Evolutionary conservation across 2,329 filamentous ascomycete genomes (phyloP).

Genomic region (Venturia effusa): DNA sequence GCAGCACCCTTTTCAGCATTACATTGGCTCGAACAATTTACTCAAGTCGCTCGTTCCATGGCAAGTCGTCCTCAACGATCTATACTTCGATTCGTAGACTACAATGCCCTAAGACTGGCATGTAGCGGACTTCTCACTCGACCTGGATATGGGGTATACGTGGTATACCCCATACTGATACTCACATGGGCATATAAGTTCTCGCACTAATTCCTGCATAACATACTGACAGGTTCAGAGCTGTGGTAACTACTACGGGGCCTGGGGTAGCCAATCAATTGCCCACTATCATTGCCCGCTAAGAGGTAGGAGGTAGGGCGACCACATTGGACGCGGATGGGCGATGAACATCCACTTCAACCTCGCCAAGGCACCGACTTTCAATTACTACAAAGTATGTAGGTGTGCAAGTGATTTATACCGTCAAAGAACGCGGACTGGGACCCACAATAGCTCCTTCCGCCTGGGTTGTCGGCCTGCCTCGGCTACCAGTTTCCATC

Average conservation of each 20-base stretch:
- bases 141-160: too few relatives aligned
- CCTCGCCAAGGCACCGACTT: slow-evolving; percentile 1
- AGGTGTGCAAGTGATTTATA: too few relatives aligned
- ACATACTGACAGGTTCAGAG: neutral
- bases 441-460: neutral
- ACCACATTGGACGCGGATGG: neutral
- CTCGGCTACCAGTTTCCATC: neutral
- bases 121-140: neutral
- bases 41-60: neutral
- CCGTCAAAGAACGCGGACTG: neutral
- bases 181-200: neutral
- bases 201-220: neutral
- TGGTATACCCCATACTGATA: neutral
- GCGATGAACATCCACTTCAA: neutral
- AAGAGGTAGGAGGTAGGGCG: neutral
- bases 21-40: too few relatives aligned
- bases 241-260: neutral
- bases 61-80: neutral
- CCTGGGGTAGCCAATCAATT: neutral
- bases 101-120: neutral
- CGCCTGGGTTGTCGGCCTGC: neutral
- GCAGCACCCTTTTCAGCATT: neutral
- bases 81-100: too few relatives aligned
- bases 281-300: neutral
- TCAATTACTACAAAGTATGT: too few relatives aligned